A percentile compares a stretch with the other conserved stretches of the same genome.
These are phyloP conservation scores for Colletotrichum lindemuthianum DNA, from an alignment of 2,329 filamentous ascomycete species.

Conservation along the genomic window DNA sequence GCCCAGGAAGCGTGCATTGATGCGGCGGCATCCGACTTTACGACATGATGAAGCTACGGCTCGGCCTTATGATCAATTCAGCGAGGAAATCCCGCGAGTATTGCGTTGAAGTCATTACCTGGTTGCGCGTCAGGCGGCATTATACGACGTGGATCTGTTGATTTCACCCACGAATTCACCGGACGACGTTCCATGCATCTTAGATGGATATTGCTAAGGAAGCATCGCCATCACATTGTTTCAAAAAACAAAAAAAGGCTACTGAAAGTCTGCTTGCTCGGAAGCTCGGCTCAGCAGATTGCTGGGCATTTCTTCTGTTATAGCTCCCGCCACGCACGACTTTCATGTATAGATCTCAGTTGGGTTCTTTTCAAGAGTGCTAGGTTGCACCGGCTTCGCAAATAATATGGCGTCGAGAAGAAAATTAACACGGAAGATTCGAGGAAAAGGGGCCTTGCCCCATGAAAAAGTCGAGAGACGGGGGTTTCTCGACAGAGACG, in stretches of 20 bases:
- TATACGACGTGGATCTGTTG: constrained; percentile 4
- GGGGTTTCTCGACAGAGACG: constrained; percentile 9
- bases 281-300: constrained; percentile 10
- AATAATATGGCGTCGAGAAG: constrained; percentile 12
- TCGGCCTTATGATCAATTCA: constrained; percentile 20
- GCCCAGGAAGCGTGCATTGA: constrained; percentile 6
- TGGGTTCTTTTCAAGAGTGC: constrained; percentile 23
- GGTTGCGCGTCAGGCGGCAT: constrained; percentile 18
- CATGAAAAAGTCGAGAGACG: constrained; percentile 3
- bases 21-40: constrained; percentile 22
- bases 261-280: constrained; percentile 19
- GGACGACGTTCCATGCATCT: constrained; percentile 12
- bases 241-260: background rate
- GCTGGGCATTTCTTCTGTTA: constrained; percentile 21
- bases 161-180: constrained; percentile 13
- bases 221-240: constrained; percentile 23
- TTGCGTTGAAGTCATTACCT: constrained; percentile 25
- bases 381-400: constrained; percentile 15
- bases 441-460: constrained; percentile 5
- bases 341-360: constrained; percentile 36
- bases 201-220: constrained; percentile 15
- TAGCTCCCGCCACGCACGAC: constrained; percentile 11
- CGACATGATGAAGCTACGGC: constrained; percentile 36
- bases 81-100: constrained; percentile 18
- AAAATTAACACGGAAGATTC: constrained; percentile 17